These are phyloP conservation scores for Blastocladiella emersonii DNA, from an alignment of 371 early-diverging fungal species.

Conservation along the genomic window DNA sequence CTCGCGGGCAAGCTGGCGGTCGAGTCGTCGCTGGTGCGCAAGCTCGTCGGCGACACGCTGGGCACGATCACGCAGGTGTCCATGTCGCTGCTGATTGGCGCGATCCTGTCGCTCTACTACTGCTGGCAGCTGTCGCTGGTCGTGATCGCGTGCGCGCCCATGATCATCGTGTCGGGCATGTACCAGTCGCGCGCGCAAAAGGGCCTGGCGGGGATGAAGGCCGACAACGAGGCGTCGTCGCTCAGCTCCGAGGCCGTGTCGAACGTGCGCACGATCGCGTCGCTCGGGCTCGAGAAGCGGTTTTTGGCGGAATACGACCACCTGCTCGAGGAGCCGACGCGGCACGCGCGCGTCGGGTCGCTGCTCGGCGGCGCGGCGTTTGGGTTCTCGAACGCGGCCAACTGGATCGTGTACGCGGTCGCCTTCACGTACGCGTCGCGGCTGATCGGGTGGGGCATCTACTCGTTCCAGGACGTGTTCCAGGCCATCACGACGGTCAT, in stretches of 20 bases:
- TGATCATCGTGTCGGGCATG: background rate
- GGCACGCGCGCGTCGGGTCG: conserved; percentile 37
- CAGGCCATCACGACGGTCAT: conserved; percentile 57
- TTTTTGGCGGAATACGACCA: conserved; percentile 43
- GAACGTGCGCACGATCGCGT: conserved; percentile 73
- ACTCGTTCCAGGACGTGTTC: conserved; percentile 19
- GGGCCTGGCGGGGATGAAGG: conserved; percentile 33
- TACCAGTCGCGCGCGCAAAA: background rate
- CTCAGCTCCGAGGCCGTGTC: conserved; percentile 71
- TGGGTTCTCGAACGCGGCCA: conserved; percentile 47
- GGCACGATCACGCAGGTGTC: conserved; percentile 3
- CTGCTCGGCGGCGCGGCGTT: conserved; percentile 41
- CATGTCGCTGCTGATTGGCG: background rate
- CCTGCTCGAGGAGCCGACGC: conserved; percentile 47
- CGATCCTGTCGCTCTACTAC: conserved; percentile 24
- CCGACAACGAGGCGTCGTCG: conserved; percentile 52
- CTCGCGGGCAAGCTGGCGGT: conserved; percentile 63
- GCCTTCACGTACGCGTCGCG: background rate
- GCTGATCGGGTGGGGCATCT: background rate
- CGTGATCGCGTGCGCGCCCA: conserved; percentile 18
- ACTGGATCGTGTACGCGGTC: conserved; percentile 23
- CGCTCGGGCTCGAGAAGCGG: conserved; percentile 56
- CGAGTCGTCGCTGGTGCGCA: background rate
- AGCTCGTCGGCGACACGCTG: conserved; percentile 5
- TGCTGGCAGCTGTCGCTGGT: conserved; percentile 46